Base-by-base conservation (phyloP, 2,329 filamentous ascomycete species). In the Dryadomyces quercivorus region DNA sequence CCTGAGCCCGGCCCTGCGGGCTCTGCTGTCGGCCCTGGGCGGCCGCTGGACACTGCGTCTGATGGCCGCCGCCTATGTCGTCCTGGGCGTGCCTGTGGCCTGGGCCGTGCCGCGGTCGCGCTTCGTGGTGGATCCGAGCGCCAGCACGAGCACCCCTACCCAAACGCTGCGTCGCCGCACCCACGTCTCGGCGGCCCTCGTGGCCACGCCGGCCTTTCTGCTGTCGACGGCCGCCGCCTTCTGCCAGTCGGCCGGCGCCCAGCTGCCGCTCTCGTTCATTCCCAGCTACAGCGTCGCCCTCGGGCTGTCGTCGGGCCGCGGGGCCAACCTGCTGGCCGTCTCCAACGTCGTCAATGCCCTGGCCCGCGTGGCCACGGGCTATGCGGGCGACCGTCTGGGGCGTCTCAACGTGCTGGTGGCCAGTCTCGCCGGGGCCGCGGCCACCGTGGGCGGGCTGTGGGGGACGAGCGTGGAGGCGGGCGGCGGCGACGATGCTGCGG, bases 171-270 rank as follows among this genome's bases (percentile, higher is more conserved):
- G 68, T 54, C 60, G 67, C 20, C 62, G 64, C 46, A 69, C 67
- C 15, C 66, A 70, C 49, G 64, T 75, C 13, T 67, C 69, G 46
- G 65, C 69, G 31, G 86, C 85, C 0, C 77, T 98, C 21, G 79
- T 97, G 4, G 82, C 87, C 0, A 90, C 85, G 53, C 93, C 93
- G 0, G 88, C 97, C 64, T 98, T 98, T 66, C 78, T 96, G 59
- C 95, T 98, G 63, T 90, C 90, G 1, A 88, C 88, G 0, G 88
- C 90, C 44, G 82, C 95, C 13, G 88, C 87, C 0, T 82, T 95
- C 0, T 64, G 69, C 26, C 68, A 75, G 62, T 68, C 74, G 0
- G 69, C 73, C 47, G 73, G 71, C 5, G 69, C 73, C 46, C 67
- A 70, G 51, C 67, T 74, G 10, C 74, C 74, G 0, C 64, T 75